Conservation (phyloP, 2,329 filamentous ascomycete genomes). For the Fusarium transvaalense region DNA sequence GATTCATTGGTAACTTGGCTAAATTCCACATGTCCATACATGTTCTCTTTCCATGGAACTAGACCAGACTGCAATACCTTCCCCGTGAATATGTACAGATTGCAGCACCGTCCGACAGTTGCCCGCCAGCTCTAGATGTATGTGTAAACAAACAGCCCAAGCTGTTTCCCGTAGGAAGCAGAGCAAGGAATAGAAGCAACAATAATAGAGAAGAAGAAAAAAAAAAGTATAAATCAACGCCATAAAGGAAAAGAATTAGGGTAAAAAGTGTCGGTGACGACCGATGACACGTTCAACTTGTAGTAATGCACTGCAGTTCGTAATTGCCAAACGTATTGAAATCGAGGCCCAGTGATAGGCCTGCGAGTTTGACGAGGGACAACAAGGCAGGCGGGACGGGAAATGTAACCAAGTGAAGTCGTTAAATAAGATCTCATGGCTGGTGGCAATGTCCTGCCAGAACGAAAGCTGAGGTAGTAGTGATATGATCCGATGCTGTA, state of each 20-base stretch:
- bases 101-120: conserved; percentile 30
- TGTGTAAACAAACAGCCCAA: conserved; percentile 30
- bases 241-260: conserved; percentile 39
- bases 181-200: conserved; percentile 20
- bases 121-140: conserved; percentile 43
- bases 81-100: conserved; percentile 38
- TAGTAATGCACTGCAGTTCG: conserved; percentile 23
- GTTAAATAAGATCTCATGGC: conserved; percentile 32
- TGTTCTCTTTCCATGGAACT: conserved; percentile 12
- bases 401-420: conserved; percentile 37
- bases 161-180: conserved; percentile 14
- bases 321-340: conserved; percentile 7
- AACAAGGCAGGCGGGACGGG: conserved; percentile 26
- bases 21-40: conserved; percentile 22
- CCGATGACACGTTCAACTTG: conserved; percentile 38
- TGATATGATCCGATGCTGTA: conserved; percentile 24
- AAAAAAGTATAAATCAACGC: conserved; percentile 30
- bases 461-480: conserved; percentile 23
- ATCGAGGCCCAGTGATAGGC: neutral
- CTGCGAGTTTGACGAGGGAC: neutral
- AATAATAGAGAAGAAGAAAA: neutral
- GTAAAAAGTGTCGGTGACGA: conserved; percentile 40
- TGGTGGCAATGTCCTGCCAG: conserved; percentile 16
- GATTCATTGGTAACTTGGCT: conserved; percentile 32
- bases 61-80: conserved; percentile 30